Base-by-base conservation (phyloP, 106 monocot genomes). In the Chionographis japonica region DNA sequence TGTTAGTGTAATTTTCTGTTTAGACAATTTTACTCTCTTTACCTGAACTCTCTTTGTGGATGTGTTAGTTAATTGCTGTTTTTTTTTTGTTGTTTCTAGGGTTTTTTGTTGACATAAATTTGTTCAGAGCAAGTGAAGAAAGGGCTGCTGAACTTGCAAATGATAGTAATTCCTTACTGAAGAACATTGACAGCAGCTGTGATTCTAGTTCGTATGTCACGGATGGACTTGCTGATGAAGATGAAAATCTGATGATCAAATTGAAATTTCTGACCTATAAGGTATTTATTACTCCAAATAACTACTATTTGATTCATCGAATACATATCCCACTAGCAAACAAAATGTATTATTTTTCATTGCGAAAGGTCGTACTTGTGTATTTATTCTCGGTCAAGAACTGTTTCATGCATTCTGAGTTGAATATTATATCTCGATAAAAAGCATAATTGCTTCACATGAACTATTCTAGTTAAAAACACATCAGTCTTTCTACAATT, bases 221-320 rank as follows among this genome's bases (percentile, higher is more conserved):
- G 15, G 85, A 90, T 70, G 85, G 80, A 77, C 75, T 98, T 52
- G 98, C 92, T 19, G 90, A 98, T 79, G 98, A 93, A 66, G 90
- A 98, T 81, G 83, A 80, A 77, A 98, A 93, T 90, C 66, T 98
- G 63, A 98, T 98, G 98, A 86, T 98, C 67, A 98, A 98, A 72
- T 72, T 98, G 52, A 98, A 98, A 79, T 98, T 98, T 81, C 75
- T 98, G 36, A 90, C 98, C 16, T 98, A 98, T 50, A 98, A 98
- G 92, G 98, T 87, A 79, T 55, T 54, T 2, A 10, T 40, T 61
- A 3, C 46, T 46, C 46, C 9, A 27, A 27, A 27, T 27, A 27
- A 27, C 1, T 27, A 27, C 27, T 46, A 10, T 10, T 46, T 10
- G 5, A 46, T 46, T 46, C 46, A 10, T 46, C 27, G 46, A 0